phyloP scores from a whole-genome alignment of 345 rosid genomes.

The Cochlearia excelsa region DNA sequence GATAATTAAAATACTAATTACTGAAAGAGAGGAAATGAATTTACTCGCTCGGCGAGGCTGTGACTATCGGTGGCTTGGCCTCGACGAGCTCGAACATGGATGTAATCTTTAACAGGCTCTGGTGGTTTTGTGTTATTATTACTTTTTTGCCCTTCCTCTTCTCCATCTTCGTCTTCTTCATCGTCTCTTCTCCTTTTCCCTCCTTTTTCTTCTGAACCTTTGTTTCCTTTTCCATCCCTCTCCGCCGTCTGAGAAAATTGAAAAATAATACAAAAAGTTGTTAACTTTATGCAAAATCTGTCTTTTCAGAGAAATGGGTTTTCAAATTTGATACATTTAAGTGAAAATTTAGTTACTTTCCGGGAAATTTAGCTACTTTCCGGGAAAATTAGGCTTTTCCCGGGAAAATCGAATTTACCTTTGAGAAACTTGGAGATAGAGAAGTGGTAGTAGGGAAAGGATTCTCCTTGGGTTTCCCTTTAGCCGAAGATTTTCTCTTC shows the following conservation, averaged over 20 bases:
- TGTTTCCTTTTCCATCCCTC: constrained; percentile 33
- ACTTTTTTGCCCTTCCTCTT: constrained; percentile 10
- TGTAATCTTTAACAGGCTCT: constrained; percentile 68
- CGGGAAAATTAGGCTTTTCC: constrained; percentile 2
- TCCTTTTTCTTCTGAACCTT: constrained; percentile 38
- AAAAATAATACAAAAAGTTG: not conserved
- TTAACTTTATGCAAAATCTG: constrained; percentile 18
- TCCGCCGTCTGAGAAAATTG: constrained; percentile 35
- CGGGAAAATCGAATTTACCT: constrained; percentile 30
- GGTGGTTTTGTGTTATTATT: constrained; percentile 39
- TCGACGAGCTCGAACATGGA: constrained; percentile 88
- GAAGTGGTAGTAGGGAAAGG: constrained; percentile 21
- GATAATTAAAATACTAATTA: not conserved
- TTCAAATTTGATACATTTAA: not conserved
- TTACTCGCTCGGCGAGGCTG: constrained; percentile 92
- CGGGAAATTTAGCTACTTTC: not conserved
- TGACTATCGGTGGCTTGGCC: constrained; percentile 99
- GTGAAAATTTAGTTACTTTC: not conserved
- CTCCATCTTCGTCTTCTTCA: constrained; percentile 4
- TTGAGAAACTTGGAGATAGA: constrained; percentile 32
- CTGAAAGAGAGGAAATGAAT: not conserved
- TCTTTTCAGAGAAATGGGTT: constrained; percentile 12
- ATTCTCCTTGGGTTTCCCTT: constrained; percentile 50
- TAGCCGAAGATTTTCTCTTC: constrained; percentile 48
- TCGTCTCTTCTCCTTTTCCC: constrained; percentile 31